Evolutionary conservation across 495 filamentous ascomycete species (phyloP).

Genomic region (Xylaria cubensis): DNA sequence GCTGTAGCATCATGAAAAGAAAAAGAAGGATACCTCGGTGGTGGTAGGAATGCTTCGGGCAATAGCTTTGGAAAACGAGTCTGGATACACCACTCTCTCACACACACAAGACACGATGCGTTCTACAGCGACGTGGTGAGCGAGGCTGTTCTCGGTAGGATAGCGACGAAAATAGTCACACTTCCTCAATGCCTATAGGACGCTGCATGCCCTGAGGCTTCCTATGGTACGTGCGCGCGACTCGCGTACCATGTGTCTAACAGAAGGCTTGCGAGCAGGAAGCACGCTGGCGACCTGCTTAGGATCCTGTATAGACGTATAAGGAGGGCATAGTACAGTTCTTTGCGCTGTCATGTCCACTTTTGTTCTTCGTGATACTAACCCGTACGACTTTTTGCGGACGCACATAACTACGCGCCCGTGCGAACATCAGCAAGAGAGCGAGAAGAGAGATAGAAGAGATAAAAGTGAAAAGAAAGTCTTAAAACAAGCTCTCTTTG

Average conservation of each 20-base stretch:
- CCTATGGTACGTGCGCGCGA: constrained; percentile 7
- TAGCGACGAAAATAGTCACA: neutral
- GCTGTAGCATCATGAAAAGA: neutral
- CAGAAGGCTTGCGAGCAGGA: constrained; percentile 2
- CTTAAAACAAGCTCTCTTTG: neutral
- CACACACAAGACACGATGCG: neutral
- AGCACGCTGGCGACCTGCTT: constrained; percentile 15
- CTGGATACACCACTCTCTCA: neutral
- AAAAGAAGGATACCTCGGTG: neutral
- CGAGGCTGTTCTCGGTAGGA: constrained; percentile 13
- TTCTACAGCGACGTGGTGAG: constrained; percentile 10
- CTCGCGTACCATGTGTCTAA: neutral
- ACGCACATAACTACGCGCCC: neutral
- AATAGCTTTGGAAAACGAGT: neutral
- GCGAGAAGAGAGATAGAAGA: too few relatives aligned
- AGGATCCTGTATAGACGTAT: neutral
- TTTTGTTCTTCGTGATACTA: constrained; percentile 8
- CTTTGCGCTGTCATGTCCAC: constrained; percentile 18
- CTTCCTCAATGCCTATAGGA: neutral
- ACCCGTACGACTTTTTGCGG: constrained; percentile 1
- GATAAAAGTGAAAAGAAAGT: neutral
- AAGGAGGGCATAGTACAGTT: constrained; percentile 1
- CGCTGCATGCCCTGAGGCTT: neutral
- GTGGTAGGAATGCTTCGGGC: neutral
- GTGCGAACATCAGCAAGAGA: neutral